A percentile compares a stretch with the other conserved stretches of the same genome.
Conservation (phyloP, 2,329 filamentous ascomycete species). For the Pseudocercospora crystallina region DNA sequence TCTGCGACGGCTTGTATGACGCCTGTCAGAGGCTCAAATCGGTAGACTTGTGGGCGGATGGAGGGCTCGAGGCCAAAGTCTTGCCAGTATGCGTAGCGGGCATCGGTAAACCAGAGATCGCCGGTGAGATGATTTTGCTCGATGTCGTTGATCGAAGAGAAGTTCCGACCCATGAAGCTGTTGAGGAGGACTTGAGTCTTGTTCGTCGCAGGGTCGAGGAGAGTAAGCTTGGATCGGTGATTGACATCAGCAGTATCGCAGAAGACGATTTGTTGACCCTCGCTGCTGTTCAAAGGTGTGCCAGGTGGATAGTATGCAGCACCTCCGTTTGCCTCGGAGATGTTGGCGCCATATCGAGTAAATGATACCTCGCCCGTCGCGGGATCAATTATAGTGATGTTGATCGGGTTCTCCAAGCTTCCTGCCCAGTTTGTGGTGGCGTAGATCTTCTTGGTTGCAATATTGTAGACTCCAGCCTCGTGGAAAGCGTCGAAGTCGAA, state of each 20-base stretch:
- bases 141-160: constrained; percentile 61
- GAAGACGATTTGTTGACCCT: constrained; percentile 35
- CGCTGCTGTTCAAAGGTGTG: constrained; percentile 31
- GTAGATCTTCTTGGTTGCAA: constrained; percentile 41
- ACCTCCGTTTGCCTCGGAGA: constrained; percentile 34
- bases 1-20: constrained; percentile 58
- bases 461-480: constrained; percentile 40
- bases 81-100: constrained; percentile 52
- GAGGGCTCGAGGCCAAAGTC: constrained; percentile 53
- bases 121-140: constrained; percentile 54
- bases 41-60: constrained; percentile 60
- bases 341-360: constrained; percentile 25
- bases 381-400: constrained; percentile 36
- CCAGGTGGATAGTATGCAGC: constrained; percentile 34
- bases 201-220: constrained; percentile 31
- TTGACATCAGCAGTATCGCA: constrained; percentile 34
- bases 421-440: constrained; percentile 43
- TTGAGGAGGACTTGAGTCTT: constrained; percentile 48
- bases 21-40: constrained; percentile 53
- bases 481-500: constrained; percentile 38
- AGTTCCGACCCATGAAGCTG: constrained; percentile 62
- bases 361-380: constrained; percentile 29
- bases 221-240: constrained; percentile 27
- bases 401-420: constrained; percentile 34
- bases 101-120: constrained; percentile 64